Base-by-base conservation (phyloP, 2,329 filamentous ascomycete genomes). In the Fusarium bactridioides region DNA sequence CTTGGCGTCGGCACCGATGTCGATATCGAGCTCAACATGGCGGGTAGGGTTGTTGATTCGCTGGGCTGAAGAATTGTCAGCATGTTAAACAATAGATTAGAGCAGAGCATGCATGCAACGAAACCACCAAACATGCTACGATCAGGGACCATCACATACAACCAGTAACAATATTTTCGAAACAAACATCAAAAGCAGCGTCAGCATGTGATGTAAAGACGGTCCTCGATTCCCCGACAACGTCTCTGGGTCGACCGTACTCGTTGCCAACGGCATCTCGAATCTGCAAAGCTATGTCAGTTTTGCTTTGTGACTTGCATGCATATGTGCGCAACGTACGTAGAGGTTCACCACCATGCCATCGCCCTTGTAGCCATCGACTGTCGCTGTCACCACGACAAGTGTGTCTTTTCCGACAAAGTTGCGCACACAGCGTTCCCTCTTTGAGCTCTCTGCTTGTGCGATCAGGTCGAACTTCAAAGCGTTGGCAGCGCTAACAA, bases 1-100 rank as follows among this genome's bases (percentile, higher is more conserved):
- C 83, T 97, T 97, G 74, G 96, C 96, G 82, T 98, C 95, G 83
- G 95, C 95, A 78, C 95, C 95, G 78, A 98, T 97, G 82, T 98
- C 95, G 81, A 98, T 93, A 83, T 97, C 95, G 78, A 98, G 92
- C 85, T 97, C 95, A 75, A 98, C 84, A 81, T 92, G 89, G 74
- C 94, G 93, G 79, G 82, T 87, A 81, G 85, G 82, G 76, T 82
- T 82, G 74, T 78, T 78, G 50, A 78, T 62, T 73, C 73, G 74
- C 62, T 77, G 73, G 62, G 72, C 75, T 76, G 35, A 18, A 58
- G 37, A 37, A 38, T 37, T 69, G 72, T 73, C 67, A 75, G 67
- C 65, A 47, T 44, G n/a, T 18, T 53, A 29, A 31, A 44, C 27
- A 15, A 27, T 13, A 47, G 23, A 37, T 41, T 12, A 43, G 33